Evolutionary conservation across 2,329 filamentous ascomycete genomes (phyloP).

Genomic region (Botrytis porri): DNA sequence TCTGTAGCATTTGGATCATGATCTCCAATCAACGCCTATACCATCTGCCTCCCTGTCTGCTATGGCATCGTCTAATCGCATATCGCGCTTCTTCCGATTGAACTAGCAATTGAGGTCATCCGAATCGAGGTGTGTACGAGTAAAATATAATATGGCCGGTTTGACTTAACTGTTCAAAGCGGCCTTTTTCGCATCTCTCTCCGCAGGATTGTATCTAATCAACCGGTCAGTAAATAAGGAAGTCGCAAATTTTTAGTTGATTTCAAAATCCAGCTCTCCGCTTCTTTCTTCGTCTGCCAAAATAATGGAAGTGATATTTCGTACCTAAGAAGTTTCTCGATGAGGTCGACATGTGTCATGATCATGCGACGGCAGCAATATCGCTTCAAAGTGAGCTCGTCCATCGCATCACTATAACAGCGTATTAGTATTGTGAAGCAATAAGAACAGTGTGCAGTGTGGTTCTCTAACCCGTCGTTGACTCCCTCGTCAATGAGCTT

Average conservation of each 20-base stretch:
- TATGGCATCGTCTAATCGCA: slow-evolving; percentile 3
- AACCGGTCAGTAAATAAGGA: slow-evolving; percentile 24
- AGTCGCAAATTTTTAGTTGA: slow-evolving; percentile 10
- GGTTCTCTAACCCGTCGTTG: slow-evolving; percentile 63
- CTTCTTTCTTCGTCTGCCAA: neutral
- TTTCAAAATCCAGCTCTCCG: neutral
- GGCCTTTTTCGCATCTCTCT: slow-evolving; percentile 45
- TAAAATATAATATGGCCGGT: slow-evolving; percentile 13
- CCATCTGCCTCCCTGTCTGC: neutral
- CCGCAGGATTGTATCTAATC: slow-evolving; percentile 48
- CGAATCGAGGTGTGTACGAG: slow-evolving; percentile 18
- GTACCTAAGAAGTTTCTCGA: slow-evolving; percentile 96
- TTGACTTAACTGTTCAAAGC: slow-evolving; percentile 31
- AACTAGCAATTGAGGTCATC: neutral
- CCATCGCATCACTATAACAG: slow-evolving; percentile 79
- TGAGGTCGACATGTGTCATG: slow-evolving; percentile 98
- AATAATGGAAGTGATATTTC: slow-evolving; percentile 18
- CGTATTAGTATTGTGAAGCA: slow-evolving; percentile 21
- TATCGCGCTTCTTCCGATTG: neutral
- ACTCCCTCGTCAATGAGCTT: slow-evolving; percentile 78
- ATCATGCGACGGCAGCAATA: slow-evolving; percentile 99
- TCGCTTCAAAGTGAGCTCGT: slow-evolving; percentile 85
- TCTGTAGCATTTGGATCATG: slow-evolving; percentile 12
- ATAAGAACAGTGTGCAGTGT: neutral
- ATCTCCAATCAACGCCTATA: slow-evolving; percentile 30